A percentile compares a stretch with the other conserved stretches of the same genome.
Conservation (phyloP, 2,329 filamentous ascomycete genomes). For the Lasiodiplodia gonubiensis region DNA sequence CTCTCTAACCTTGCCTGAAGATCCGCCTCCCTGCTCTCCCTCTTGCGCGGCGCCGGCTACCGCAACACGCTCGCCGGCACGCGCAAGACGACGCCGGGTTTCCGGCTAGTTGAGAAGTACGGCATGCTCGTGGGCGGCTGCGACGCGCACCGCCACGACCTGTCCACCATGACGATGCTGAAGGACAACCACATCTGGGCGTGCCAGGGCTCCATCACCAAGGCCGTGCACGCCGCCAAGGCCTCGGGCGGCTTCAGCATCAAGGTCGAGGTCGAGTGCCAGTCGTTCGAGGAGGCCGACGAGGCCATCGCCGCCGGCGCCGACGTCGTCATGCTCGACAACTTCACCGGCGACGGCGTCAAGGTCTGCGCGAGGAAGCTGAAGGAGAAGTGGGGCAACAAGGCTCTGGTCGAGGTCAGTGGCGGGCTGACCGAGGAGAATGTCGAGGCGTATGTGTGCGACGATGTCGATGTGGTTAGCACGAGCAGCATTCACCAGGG, state of each 20-base stretch:
- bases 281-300: conserved; percentile 84
- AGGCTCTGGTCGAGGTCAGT: conserved; percentile 83
- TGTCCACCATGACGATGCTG: conserved; percentile 93
- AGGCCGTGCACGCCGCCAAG: conserved; percentile 83
- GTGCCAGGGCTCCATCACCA: conserved; percentile 78
- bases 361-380: conserved; percentile 74
- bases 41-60: conserved; percentile 71
- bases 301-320: conserved; percentile 90
- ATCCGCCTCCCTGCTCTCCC: conserved; percentile 55
- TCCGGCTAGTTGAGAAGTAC: conserved; percentile 96
- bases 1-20: conserved; percentile 30
- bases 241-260: conserved; percentile 85
- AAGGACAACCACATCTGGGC: conserved; percentile 99
- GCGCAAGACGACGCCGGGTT: conserved; percentile 95
- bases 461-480: conserved; percentile 92
- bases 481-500: conserved; percentile 98
- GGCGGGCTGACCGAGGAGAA: conserved; percentile 88
- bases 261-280: conserved; percentile 96
- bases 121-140: conserved; percentile 94
- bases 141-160: conserved; percentile 88
- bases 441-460: conserved; percentile 76
- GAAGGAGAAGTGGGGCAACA: conserved; percentile 76
- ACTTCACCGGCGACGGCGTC: conserved; percentile 83
- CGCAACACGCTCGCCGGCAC: conserved; percentile 87
- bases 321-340: conserved; percentile 97